Evolutionary conservation across 352 stramenopile genomes (phyloP), one percentile per base, ranked within the genome.

Genomic region (Phytophthora ohioensis): DNA sequence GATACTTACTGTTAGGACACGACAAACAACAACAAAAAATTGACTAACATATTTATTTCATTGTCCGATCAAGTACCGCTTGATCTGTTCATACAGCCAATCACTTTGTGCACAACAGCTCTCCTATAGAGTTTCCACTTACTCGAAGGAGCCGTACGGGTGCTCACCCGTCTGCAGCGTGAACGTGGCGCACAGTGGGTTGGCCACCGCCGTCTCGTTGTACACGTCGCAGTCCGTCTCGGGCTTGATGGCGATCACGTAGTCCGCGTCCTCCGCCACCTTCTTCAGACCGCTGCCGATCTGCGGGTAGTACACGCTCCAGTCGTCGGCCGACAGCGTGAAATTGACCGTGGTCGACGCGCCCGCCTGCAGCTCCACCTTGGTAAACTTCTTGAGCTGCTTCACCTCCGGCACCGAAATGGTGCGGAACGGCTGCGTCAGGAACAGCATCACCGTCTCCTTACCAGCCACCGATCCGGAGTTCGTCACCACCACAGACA

Each of bases 181-280:
- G 57, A 76, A 76, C 11, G 69, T 76, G 3, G 69, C 57, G 39
- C 69, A 76, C 34, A 76, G 51, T 35, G 76, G 67, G 36, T 85
- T 80, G 10, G 64, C 64, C 3, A 61, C 60, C 2, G 51, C 57
- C 0, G 69, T 76, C 51, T 67, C 46, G 55, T 79, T 76, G 80
- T 91, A 84, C 46, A 89, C 80, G n/a, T 89, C 67, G 61, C 89
- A 96, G 71, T 92, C 88, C 27, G 75, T 87, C 32, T 92, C 75
- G 13, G 85, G 80, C 46, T 87, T 90, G 43, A 92, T 69, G 2
- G 81, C 83, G 32, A 95, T 69, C 21, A 89, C 67, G 61, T 91
- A 94, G 30, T 87, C 71, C 1, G 85, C 85, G 10, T 75, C 54
- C 67, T 96, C 89, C 42, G 88, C 72, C 59, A 90, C 76, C 34